Base-by-base conservation (phyloP, 331 rosid species). In the Dryas integrifolia region DNA sequence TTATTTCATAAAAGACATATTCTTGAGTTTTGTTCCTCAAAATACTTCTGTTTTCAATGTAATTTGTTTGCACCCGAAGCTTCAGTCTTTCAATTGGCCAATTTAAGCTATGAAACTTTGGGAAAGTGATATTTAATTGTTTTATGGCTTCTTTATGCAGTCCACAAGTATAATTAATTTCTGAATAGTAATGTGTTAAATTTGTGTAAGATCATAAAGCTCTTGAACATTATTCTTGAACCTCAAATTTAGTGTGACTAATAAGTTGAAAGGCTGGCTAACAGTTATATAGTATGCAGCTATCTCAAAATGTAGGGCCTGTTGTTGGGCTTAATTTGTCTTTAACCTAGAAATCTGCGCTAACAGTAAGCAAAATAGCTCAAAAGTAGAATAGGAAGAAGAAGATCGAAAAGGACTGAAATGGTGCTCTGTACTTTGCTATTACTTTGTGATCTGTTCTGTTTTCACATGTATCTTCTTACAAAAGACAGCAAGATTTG, bases 281-380 rank as follows among this genome's bases (percentile, higher is more conserved):
- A 53, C 18, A 40, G 30, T 5, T 24, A 38, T 4, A 39, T 18
- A 14, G 10, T 41, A 55, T 13, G 15, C 43, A 12, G 41, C 51
- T 21, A 70, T 56, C 55, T 24, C 9, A 16, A 40, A 18, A 5
- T 21, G 43, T 12, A 9, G 9, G 59, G 43, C 18, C 30, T 56
- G 14, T 70, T 44, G 53, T 30, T 30, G 30, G 65, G 4, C 15
- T 39, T 44, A 62, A 8, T 62, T 26, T 4, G 3, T 62, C 26
- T 6, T 41, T 50, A 16, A 21, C 24, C 53, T 53, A 46, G 52
- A 72, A 35, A 21, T 76, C 47, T 60, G 40, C 62, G 47, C 8
- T 97, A 95, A 77, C 99, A 95, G 80, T 21, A 21, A 21, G 24
- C 24, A 21, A 21, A 21, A 21, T 21, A 21, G 24, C 24, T 0